Percentiles rank a stretch among this genome's conserved stretches.
These are phyloP conservation scores for Malania oleifera DNA, from an alignment of 164 flowering plant species.

Conservation along the genomic window DNA sequence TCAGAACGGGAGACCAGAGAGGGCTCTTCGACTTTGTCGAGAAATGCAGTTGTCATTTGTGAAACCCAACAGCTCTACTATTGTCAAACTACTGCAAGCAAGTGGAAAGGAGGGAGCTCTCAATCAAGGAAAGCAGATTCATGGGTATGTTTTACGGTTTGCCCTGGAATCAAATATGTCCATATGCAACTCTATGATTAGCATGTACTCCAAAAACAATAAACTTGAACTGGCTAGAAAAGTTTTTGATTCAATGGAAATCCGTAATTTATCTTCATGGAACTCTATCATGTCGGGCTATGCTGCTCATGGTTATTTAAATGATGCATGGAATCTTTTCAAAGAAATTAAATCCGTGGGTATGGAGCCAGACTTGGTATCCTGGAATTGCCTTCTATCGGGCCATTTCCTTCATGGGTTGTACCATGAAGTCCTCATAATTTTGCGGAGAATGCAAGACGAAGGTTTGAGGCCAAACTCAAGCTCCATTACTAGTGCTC, in stretches of 20 bases:
- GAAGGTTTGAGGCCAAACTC: slow-evolving; percentile 44
- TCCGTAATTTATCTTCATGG: slow-evolving; percentile 46
- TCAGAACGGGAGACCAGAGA: slow-evolving; percentile 25
- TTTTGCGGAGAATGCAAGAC: slow-evolving; percentile 39
- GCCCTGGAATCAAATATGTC: slow-evolving; percentile 25
- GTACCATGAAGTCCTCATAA: slow-evolving; percentile 24
- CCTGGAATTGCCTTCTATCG: slow-evolving; percentile 63
- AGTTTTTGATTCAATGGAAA: slow-evolving; percentile 49
- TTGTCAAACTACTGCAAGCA: slow-evolving; percentile 50
- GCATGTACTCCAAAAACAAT: slow-evolving; percentile 43
- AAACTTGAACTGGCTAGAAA: slow-evolving; percentile 36
- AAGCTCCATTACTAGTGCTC: slow-evolving; percentile 40
- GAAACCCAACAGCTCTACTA: slow-evolving; percentile 24
- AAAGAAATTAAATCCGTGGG: slow-evolving; percentile 32
- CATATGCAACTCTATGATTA: slow-evolving; percentile 47
- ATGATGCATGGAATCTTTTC: slow-evolving; percentile 45
- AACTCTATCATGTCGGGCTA: slow-evolving; percentile 62
- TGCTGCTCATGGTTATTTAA: slow-evolving; percentile 39
- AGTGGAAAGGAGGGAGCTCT: slow-evolving; percentile 45
- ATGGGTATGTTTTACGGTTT: slow-evolving; percentile 46
- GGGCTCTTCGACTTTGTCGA: slow-evolving; percentile 32
- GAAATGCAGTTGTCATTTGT: slow-evolving; percentile 46
- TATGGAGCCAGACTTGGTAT: slow-evolving; percentile 46
- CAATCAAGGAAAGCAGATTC: slow-evolving; percentile 54
- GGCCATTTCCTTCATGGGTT: slow-evolving; percentile 46